Conservation (phyloP, 1,139 yeast genomes). For the Torulaspora globosa region DNA sequence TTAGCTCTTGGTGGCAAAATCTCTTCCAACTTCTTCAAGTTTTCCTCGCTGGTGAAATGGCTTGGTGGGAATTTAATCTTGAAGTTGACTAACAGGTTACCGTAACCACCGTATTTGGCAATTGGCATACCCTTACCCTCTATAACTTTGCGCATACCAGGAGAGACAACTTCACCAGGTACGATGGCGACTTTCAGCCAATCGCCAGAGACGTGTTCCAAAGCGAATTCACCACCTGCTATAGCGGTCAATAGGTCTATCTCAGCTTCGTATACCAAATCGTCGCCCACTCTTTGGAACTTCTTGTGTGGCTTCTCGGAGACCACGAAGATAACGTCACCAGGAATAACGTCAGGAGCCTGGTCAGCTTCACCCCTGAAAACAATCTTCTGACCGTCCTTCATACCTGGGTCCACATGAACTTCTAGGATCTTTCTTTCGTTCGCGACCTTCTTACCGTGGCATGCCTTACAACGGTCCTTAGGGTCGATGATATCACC, state of each 20-base stretch:
- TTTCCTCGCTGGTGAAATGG: slow-evolving; percentile 62
- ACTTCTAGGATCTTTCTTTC: slow-evolving; percentile 95
- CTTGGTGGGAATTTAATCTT: slow-evolving; percentile 65
- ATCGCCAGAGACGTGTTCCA: slow-evolving; percentile 85
- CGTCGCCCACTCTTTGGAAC: slow-evolving; percentile 58
- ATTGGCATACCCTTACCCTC: slow-evolving; percentile 97
- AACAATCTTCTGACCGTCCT: slow-evolving; percentile 84
- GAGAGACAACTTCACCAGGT: slow-evolving; percentile 92
- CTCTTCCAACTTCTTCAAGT: slow-evolving; percentile 58
- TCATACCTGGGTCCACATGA: slow-evolving; percentile 96
- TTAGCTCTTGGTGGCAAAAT: slow-evolving; percentile 63
- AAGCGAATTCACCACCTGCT: slow-evolving; percentile 89
- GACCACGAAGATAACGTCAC: slow-evolving; percentile 89
- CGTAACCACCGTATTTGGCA: slow-evolving; percentile 68
- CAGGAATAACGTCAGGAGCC: slow-evolving; percentile 91
- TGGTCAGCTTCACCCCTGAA: slow-evolving; percentile 98
- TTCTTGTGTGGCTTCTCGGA: slow-evolving; percentile 60
- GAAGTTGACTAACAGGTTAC: slow-evolving; percentile 69
- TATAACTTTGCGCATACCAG: slow-evolving; percentile 75
- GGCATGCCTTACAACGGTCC: slow-evolving; percentile 84
- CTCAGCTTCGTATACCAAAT: slow-evolving; percentile 79
- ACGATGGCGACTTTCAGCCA: slow-evolving; percentile 74
- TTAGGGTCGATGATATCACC: slow-evolving; percentile 87
- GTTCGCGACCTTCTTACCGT: slow-evolving; percentile 79
- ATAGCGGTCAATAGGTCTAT: slow-evolving; percentile 89